These are phyloP conservation scores for Apiotrichum montevideense DNA, from an alignment of 1,284 basidiomycete species.

Conservation along the genomic window DNA sequence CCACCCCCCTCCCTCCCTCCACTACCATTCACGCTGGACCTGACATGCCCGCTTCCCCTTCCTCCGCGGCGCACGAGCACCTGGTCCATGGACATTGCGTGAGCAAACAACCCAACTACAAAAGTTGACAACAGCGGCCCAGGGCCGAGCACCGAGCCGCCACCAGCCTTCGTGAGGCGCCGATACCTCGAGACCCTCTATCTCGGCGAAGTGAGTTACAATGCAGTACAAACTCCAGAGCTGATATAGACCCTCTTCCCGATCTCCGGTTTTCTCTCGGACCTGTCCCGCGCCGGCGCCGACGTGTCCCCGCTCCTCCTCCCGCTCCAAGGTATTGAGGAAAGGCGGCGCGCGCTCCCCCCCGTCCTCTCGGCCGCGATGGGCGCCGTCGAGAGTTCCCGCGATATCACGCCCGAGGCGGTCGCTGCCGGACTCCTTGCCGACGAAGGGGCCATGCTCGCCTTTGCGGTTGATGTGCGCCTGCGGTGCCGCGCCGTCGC, in stretches of 20 bases:
- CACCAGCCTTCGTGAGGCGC: conserved; percentile 15
- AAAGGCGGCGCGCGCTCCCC: conserved; percentile 19
- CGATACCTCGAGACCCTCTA: conserved; percentile 38
- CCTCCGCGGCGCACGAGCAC: conserved; percentile 14
- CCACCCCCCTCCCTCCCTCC: no score
- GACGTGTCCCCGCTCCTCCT: neutral
- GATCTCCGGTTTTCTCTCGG: conserved; percentile 23
- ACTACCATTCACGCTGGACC: conserved; percentile 30
- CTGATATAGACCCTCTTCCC: conserved; percentile 25
- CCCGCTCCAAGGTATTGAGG: conserved; percentile 17
- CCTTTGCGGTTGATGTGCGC: conserved; percentile 22
- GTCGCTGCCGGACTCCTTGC: neutral
- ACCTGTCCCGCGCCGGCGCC: conserved; percentile 17
- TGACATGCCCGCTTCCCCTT: conserved; percentile 27
- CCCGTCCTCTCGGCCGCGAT: conserved; percentile 13
- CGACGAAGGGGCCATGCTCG: conserved; percentile 19
- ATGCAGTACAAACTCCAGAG: neutral
- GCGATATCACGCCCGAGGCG: neutral
- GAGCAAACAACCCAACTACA: neutral
- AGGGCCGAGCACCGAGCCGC: conserved; percentile 13
- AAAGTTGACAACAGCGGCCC: conserved; percentile 20
- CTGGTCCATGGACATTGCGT: conserved; percentile 17
- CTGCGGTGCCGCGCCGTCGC: conserved; percentile 13
- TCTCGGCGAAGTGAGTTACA: conserved; percentile 29
- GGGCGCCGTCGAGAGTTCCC: neutral